Evolutionary conservation across 2,329 filamentous ascomycete genomes (phyloP), one percentile per base, ranked within the genome.

Genomic region (Ramichloridium luteum): DNA sequence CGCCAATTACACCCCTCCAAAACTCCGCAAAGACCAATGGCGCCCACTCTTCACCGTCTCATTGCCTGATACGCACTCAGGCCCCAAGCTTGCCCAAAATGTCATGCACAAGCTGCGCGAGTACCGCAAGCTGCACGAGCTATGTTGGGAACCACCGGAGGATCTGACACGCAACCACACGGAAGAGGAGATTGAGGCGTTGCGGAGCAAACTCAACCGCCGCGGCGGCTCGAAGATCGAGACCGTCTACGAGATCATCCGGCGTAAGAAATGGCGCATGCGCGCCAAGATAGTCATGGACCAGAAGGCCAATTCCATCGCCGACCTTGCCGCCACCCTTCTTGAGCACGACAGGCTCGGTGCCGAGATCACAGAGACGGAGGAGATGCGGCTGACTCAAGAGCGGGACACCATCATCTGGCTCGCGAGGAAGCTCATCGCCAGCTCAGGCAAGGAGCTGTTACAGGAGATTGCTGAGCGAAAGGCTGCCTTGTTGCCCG

Each of bases 11-110:
- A 61, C 70, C 13, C 73, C 73, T 16, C 54, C 67, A 25, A 53
- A 51, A 5, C 55, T 77, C 30, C 72, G 74, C 38, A 71, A 69
- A 49, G 74, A 78, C 50, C 60, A 74, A 50, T 78, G 74, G 74
- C 58, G 57, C 10, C 72, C 73, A 0, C 67, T 74, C 50, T 73
- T 64, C 48, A 67, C 66, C 15, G 58, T 76, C 29, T 64, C 66
- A 39, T 72, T 77, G 43, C 63, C 68, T 16, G 55, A 61, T 25
- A 40, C 60, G 25, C 50, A 57, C 37, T 17, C 35, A 17, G 38
- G 34, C 16, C 23, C 30, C 18, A 25, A 52, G 29, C 51, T 64
- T 39, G 72, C 72, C 32, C 62, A 73, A 13, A 55, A 64, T 26
- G 68, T 69, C 13, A 76, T 66, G 51, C 61, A 64, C 30, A 64